These are phyloP conservation scores for Drechmeria coniospora DNA, from an alignment of 2,329 filamentous ascomycete genomes.

Conservation along the genomic window DNA sequence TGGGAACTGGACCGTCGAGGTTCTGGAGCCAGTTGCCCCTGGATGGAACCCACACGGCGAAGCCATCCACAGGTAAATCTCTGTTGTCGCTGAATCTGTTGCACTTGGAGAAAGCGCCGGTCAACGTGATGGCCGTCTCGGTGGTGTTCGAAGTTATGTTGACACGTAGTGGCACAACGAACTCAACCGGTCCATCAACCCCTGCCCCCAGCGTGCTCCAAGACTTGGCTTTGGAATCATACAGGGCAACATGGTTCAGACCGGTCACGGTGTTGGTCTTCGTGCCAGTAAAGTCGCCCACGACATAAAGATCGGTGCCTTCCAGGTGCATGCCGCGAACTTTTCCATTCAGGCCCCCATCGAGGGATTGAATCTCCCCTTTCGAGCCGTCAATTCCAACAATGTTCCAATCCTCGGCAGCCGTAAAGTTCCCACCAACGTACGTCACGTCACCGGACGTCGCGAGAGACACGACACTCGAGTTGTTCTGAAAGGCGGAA, in stretches of 20 bases:
- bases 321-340: constrained; percentile 60
- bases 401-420: constrained; percentile 54
- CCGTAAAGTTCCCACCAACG: constrained; percentile 73
- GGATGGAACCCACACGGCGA: constrained; percentile 87
- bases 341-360: constrained; percentile 63
- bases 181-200: constrained; percentile 62
- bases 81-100: constrained; percentile 49
- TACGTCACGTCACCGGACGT: constrained; percentile 51
- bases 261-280: constrained; percentile 43
- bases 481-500: constrained; percentile 48
- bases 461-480: constrained; percentile 55
- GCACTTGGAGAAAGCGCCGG: constrained; percentile 63
- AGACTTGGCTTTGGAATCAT: constrained; percentile 48
- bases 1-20: constrained; percentile 46
- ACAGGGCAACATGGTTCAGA: constrained; percentile 63
- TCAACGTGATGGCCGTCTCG: constrained; percentile 65
- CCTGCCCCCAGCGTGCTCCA: constrained; percentile 77
- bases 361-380: constrained; percentile 45
- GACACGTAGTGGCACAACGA: constrained; percentile 61
- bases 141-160: constrained; percentile 56
- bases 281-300: constrained; percentile 71
- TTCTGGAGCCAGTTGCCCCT: constrained; percentile 78
- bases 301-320: constrained; percentile 57
- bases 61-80: constrained; percentile 50
- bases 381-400: constrained; percentile 49